Evolutionary conservation across 768 basidiomycete genomes (phyloP).

Genomic region (Podaxis sp.): DNA sequence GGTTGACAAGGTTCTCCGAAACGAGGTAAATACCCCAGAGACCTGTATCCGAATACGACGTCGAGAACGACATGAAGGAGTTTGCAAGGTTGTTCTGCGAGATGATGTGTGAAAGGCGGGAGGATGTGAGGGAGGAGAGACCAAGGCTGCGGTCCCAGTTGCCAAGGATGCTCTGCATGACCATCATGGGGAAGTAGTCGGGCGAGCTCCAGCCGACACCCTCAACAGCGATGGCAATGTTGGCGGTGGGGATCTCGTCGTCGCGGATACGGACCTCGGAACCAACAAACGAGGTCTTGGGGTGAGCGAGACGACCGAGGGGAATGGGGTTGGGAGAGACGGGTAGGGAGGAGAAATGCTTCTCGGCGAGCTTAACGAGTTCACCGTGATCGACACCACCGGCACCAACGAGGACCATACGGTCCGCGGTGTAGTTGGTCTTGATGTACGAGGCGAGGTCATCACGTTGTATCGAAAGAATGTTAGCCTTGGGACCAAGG

Average conservation of each 20-base stretch:
- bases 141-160: slow-evolving; percentile 99
- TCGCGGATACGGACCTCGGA: slow-evolving; percentile 95
- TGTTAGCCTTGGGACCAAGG: slow-evolving; percentile 94
- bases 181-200: slow-evolving; percentile 99
- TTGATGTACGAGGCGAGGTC: slow-evolving; percentile 91
- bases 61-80: slow-evolving; percentile 99
- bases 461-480: slow-evolving; percentile 88
- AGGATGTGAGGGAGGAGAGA: slow-evolving; percentile 83
- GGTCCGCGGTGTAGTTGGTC: slow-evolving; percentile 97
- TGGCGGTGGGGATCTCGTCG: slow-evolving; percentile 82
- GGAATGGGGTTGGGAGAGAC: slow-evolving; percentile 84
- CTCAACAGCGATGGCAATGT: slow-evolving; percentile 96
- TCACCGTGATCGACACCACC: slow-evolving; percentile 91
- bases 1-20: slow-evolving; percentile 88
- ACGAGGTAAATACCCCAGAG: slow-evolving; percentile 99
- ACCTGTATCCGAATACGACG: slow-evolving; percentile 97
- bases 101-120: slow-evolving; percentile 86
- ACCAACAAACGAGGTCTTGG: slow-evolving; percentile 82
- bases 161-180: slow-evolving; percentile 95
- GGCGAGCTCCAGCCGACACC: slow-evolving; percentile 97
- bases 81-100: slow-evolving; percentile 95
- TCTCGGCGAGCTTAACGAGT: slow-evolving; percentile 92
- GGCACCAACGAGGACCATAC: slow-evolving; percentile 97
- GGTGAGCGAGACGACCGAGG: slow-evolving; percentile 74
- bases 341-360: slow-evolving; percentile 83